Evolutionary conservation across 768 basidiomycete species (phyloP).

Genomic region (Pleurotus sapidus): DNA sequence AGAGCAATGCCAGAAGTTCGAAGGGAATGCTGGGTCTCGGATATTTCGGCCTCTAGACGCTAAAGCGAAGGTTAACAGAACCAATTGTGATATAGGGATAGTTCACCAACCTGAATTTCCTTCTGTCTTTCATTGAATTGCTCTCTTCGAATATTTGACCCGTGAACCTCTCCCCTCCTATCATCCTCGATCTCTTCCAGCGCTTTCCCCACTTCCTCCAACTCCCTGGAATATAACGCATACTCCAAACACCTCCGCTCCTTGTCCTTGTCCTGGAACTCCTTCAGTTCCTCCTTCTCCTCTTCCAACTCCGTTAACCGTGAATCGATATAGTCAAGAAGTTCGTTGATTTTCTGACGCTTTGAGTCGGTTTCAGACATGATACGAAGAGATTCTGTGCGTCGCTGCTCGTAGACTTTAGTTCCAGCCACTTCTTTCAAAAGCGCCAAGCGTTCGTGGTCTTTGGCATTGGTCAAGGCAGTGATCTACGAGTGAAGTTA

Average conservation of each 20-base stretch:
- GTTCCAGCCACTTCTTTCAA: slow-evolving; percentile 98
- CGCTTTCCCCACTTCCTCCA: slow-evolving; percentile 84
- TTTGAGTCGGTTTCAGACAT: slow-evolving; percentile 97
- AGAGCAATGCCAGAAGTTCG: slow-evolving; percentile 71
- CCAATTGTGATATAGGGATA: not conserved
- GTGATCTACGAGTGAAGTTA: slow-evolving; percentile 64
- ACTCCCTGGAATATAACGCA: slow-evolving; percentile 86
- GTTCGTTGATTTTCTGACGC: slow-evolving; percentile 85
- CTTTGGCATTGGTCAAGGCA: slow-evolving; percentile 94
- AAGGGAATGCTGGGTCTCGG: slow-evolving; percentile 64
- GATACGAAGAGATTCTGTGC: slow-evolving; percentile 89
- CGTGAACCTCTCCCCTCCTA: slow-evolving; percentile 76
- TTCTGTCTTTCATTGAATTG: slow-evolving; percentile 83
- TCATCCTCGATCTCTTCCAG: slow-evolving; percentile 87
- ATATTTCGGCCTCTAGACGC: slow-evolving; percentile 73
- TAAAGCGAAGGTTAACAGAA: slow-evolving; percentile 21
- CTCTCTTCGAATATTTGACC: slow-evolving; percentile 77
- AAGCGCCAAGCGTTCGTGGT: slow-evolving; percentile 89
- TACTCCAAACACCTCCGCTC: slow-evolving; percentile 94
- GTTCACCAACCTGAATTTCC: slow-evolving; percentile 68
- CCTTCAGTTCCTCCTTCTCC: slow-evolving; percentile 96
- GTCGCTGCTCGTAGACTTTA: slow-evolving; percentile 94
- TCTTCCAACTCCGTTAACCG: slow-evolving; percentile 91
- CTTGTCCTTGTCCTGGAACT: slow-evolving; percentile 95
- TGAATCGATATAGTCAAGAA: slow-evolving; percentile 88